phyloP scores from a whole-genome alignment of 2,329 filamentous ascomycete genomes.

The Sarocladium oryzae region DNA sequence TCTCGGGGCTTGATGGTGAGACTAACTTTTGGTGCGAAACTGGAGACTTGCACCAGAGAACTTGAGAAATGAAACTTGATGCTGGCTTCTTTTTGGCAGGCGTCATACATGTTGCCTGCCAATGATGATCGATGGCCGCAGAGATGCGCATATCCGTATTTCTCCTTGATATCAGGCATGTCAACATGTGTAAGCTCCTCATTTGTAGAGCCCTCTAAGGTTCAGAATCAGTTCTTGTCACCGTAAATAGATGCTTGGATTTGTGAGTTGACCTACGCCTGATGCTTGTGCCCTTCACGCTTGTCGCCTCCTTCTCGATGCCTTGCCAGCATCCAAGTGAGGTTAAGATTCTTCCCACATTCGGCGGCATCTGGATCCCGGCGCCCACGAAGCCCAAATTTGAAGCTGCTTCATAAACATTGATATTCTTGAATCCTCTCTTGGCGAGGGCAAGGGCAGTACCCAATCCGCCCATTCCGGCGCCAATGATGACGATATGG shows the following conservation, averaged over 20 bases:
- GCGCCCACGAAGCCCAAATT: constrained; percentile 76
- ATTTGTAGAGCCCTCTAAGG: constrained; percentile 58
- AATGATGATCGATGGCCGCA: constrained; percentile 71
- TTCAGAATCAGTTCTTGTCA: neutral
- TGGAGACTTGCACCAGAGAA: constrained; percentile 46
- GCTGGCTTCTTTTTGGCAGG: constrained; percentile 54
- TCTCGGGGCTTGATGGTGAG: constrained; percentile 55
- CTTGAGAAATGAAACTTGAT: constrained; percentile 66
- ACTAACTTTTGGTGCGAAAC: constrained; percentile 51
- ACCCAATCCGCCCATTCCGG: constrained; percentile 72
- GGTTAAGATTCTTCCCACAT: constrained; percentile 73
- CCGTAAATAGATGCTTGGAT: neutral
- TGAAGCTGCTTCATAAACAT: constrained; percentile 67
- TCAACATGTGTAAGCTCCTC: constrained; percentile 64
- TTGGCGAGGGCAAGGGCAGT: constrained; percentile 67
- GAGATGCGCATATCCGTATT: constrained; percentile 72
- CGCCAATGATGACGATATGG: constrained; percentile 39
- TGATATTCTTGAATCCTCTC: constrained; percentile 66
- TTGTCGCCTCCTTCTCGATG: constrained; percentile 66
- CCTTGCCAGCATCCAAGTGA: constrained; percentile 64
- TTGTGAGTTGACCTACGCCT: constrained; percentile 39
- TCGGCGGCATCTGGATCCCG: constrained; percentile 76
- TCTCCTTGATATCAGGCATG: constrained; percentile 58
- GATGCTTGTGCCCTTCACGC: constrained; percentile 66
- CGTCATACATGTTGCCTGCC: constrained; percentile 62